phyloP scores from a whole-genome alignment of 202 grass and related monocot species.

The Carex arenaria region DNA sequence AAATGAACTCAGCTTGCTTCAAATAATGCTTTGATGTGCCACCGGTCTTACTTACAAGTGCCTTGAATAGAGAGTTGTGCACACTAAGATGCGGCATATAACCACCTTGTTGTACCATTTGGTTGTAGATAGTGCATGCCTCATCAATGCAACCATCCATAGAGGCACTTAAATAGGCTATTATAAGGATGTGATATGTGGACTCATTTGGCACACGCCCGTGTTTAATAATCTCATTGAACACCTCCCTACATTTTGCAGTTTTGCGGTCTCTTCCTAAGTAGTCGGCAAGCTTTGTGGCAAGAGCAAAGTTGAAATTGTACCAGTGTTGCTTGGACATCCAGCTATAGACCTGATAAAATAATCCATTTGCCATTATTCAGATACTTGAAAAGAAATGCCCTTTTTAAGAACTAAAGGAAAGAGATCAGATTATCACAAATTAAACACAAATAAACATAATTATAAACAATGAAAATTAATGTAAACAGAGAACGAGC shows the following conservation, averaged over 20 bases:
- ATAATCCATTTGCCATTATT: conserved; percentile 20
- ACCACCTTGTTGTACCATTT: conserved; percentile 84
- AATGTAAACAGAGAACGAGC: neutral
- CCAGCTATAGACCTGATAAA: conserved; percentile 90
- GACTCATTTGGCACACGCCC: conserved; percentile 78
- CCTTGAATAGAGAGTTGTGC: conserved; percentile 82
- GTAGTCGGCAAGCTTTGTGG: conserved; percentile 69
- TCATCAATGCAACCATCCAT: conserved; percentile 53
- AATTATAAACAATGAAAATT: neutral
- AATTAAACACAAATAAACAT: neutral
- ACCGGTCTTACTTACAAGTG: conserved; percentile 62
- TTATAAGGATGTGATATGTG: conserved; percentile 81
- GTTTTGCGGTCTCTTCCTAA: conserved; percentile 79
- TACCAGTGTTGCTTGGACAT: conserved; percentile 88
- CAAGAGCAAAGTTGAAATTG: conserved; percentile 69
- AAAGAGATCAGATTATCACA: neutral
- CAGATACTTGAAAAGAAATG: conserved; percentile 17
- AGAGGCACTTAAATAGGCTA: conserved; percentile 69
- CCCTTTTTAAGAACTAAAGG: neutral
- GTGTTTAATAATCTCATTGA: conserved; percentile 69
- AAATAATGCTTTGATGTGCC: conserved; percentile 76
- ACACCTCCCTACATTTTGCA: conserved; percentile 71
- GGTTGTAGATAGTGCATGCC: conserved; percentile 82
- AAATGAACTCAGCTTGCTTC: conserved; percentile 79
- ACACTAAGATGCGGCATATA: conserved; percentile 73